Conservation (phyloP, 2,329 filamentous ascomycete species). For the Sporothrix mexicana region DNA sequence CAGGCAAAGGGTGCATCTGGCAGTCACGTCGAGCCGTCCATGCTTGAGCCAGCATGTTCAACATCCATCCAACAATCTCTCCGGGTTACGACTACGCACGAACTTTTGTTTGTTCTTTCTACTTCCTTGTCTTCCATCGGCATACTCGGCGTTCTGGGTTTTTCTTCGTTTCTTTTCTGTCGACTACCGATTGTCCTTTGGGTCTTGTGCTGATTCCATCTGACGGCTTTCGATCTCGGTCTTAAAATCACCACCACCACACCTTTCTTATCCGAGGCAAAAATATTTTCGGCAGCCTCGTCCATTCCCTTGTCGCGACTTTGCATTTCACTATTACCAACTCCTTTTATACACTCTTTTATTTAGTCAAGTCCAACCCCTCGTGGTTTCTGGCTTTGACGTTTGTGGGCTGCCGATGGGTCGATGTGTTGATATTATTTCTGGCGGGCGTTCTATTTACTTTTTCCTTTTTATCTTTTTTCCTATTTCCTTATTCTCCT, state of each 20-base stretch:
- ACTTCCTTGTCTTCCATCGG: conserved; percentile 44
- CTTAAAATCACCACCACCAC: neutral
- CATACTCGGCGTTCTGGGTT: conserved; percentile 49
- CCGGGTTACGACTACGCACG: conserved; percentile 47
- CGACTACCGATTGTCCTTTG: neutral
- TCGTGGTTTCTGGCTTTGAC: neutral
- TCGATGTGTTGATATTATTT: conserved; percentile 29
- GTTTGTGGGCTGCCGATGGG: conserved; percentile 32
- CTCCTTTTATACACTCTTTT: conserved; percentile 17
- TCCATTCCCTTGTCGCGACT: conserved; percentile 26
- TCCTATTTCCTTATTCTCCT: neutral
- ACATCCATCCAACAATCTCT: conserved; percentile 25
- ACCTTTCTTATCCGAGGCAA: conserved; percentile 1
- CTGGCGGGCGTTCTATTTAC: conserved; percentile 34
- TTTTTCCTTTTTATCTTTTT: conserved; percentile 28
- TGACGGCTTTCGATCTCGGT: neutral
- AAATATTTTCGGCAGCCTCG: conserved; percentile 11
- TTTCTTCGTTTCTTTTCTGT: conserved; percentile 29
- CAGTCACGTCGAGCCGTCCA: conserved; percentile 58
- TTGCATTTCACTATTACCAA: conserved; percentile 3
- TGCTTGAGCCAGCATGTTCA: conserved; percentile 51
- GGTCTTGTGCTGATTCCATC: neutral
- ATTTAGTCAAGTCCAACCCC: neutral
- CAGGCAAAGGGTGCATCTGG: neutral
- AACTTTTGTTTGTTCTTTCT: conserved; percentile 48